Base-by-base conservation (phyloP, 352 stramenopile species). In the Phytophthora niederhauseri region DNA sequence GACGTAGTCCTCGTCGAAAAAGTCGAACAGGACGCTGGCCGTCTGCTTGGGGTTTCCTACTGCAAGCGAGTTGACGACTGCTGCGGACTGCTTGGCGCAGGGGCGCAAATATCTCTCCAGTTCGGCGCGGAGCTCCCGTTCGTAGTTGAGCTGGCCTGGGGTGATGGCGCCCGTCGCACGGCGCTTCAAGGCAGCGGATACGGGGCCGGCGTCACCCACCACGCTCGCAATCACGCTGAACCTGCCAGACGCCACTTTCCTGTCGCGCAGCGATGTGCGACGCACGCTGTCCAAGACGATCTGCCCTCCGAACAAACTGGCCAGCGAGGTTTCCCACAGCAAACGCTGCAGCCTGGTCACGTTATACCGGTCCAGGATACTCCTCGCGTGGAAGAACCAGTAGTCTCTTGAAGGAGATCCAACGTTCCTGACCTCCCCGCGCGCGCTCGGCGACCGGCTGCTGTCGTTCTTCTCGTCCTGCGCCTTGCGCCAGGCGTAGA, bases 251-350 rank as follows among this genome's bases (percentile, higher is more conserved):
- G 36, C 20, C 6, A 57, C 24, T 49, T 75, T 70, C 4, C 60
- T 67, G 59, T 73, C 61, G 6, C 51, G 49, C 1, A 58, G 19
- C 12, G 65, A 41, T 34, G 67, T 51, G 26, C 70, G 56, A 17
- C 64, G 79, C 24, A 89, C 66, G 34, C 75, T 91, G 19, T 87
- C 78, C 57, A 93, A 65, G 28, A 91, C 80, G 41, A 81, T 82
- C 51, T 82, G 77, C 15, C 80, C 82, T 48, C 85, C 85, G 57
- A 91, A 92, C 3, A 94, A 51, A 68, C 80, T 91, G 26, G 75
- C 70, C 24, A 94, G 68, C 24, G 85, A 94, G 1, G 78, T 84
- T 62, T 92, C 81, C 85, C 85, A 94, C 45, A 89, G 79, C 50
- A 94, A 66, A n/a, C 80, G 81, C 68, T 91, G 84, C 55, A 94